Conservation (phyloP, 768 basidiomycete species). For the Tricholoma flavovirens region DNA sequence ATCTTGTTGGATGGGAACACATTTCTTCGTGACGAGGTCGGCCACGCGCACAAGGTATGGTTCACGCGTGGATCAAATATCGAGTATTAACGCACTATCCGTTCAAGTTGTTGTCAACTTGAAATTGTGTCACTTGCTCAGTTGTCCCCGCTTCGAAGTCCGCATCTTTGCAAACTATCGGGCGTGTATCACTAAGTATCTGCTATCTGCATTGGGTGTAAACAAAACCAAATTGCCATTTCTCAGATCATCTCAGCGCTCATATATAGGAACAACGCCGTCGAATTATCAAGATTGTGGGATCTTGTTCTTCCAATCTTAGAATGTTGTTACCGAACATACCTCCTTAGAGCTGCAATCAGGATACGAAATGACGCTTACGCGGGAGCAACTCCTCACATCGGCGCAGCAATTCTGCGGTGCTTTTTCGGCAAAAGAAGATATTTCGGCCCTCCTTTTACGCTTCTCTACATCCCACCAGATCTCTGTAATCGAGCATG, state of each 20-base stretch:
- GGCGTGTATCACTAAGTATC: no score
- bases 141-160: no score
- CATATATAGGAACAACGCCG: no score
- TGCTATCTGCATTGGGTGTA: no score
- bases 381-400: constrained; percentile 31
- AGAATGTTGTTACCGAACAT: not conserved
- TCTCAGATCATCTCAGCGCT: no score
- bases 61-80: not conserved
- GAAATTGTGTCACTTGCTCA: not conserved
- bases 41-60: not conserved
- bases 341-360: not conserved
- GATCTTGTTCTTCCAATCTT: no score
- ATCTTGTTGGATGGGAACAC: not conserved
- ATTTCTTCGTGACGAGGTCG: not conserved
- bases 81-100: not conserved
- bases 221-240: not conserved
- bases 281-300: not conserved
- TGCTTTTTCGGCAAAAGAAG: constrained; percentile 42
- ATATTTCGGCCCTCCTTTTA: constrained; percentile 36
- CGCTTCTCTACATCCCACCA: constrained; percentile 45
- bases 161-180: not conserved
- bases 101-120: no score
- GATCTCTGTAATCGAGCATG: constrained; percentile 48
- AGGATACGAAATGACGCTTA: not conserved
- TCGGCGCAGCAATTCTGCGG: constrained; percentile 46